Conservation (phyloP, 106 monocot species). For the Dioscorea alata region DNA sequence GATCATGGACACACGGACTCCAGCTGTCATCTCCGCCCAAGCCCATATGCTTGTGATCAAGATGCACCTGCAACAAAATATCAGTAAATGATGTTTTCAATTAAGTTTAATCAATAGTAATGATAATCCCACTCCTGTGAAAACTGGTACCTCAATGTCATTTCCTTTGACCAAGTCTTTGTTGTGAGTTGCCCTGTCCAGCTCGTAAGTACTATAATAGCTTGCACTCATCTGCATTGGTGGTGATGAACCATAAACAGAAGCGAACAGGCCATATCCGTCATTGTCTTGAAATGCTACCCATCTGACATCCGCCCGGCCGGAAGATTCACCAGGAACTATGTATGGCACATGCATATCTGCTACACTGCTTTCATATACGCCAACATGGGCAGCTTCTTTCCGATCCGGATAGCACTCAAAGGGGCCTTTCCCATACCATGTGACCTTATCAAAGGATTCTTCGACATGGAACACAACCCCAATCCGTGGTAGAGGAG, state of each 20-base stretch:
- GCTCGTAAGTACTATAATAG: constrained; percentile 63
- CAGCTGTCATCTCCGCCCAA: constrained; percentile 94
- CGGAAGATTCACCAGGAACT: constrained; percentile 70
- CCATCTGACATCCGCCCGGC: constrained; percentile 92
- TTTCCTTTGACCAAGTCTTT: constrained; percentile 75
- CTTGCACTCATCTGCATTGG: constrained; percentile 98
- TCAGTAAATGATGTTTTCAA: too few species aligned
- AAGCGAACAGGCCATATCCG: constrained; percentile 74
- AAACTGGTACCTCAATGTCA: constrained; percentile 67
- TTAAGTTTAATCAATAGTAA: too few species aligned
- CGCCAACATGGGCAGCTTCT: constrained; percentile 74
- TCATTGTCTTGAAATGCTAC: constrained; percentile 42
- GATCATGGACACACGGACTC: constrained; percentile 74
- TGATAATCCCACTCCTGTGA: too few species aligned
- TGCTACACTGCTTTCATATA: constrained; percentile 55
- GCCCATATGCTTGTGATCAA: constrained; percentile 98
- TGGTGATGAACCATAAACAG: constrained; percentile 53
- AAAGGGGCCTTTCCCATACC: constrained; percentile 95
- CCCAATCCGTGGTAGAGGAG: constrained; percentile 89
- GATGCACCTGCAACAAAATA: constrained; percentile 62
- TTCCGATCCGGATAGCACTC: constrained; percentile 98
- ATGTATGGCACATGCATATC: constrained; percentile 88
- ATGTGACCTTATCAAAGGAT: constrained; percentile 55
- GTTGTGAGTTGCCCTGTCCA: constrained; percentile 75
- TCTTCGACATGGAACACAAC: constrained; percentile 51